A percentile compares a stretch with the other conserved stretches of the same genome.
phyloP scores from a whole-genome alignment of 116 monocot species.

The Iris pallida region DNA sequence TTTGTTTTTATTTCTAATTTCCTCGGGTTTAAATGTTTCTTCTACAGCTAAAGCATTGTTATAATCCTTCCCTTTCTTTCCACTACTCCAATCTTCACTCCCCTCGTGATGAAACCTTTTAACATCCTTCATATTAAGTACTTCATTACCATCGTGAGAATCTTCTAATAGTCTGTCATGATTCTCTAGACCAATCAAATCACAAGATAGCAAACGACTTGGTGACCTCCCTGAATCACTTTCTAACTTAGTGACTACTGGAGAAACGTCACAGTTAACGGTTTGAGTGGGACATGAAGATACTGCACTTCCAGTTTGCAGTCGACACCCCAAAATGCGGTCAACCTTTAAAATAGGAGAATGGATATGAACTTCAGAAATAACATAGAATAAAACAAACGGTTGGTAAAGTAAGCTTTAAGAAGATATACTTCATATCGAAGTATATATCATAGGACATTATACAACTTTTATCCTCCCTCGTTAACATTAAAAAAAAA shows the following conservation, averaged over 20 bases:
- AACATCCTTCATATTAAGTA: conserved; percentile 10
- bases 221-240: conserved; percentile 7
- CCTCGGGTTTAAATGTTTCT: conserved; percentile 5
- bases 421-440: not conserved
- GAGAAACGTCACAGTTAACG: conserved; percentile 11
- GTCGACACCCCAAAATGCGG: conserved; percentile 80
- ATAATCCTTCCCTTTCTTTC: conserved; percentile 4
- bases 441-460: not conserved
- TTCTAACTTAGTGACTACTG: conserved; percentile 7
- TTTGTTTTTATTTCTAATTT: conserved; percentile 9
- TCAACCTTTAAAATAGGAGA: conserved; percentile 62
- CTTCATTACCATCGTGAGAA: conserved; percentile 9
- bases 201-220: conserved; percentile 1
- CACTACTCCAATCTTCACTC: conserved; percentile 6
- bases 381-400: not conserved
- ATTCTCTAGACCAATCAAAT: conserved; percentile 7
- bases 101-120: conserved; percentile 6
- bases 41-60: not conserved
- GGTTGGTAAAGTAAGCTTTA: not conserved
- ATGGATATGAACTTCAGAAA: not conserved
- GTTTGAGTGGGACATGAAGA: conserved; percentile 14
- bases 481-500: not conserved
- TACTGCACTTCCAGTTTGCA: conserved; percentile 26
- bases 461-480: too few species aligned
- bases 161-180: conserved; percentile 10